phyloP scores from a whole-genome alignment of 2,329 filamentous ascomycete genomes.

The Septoria linicola region DNA sequence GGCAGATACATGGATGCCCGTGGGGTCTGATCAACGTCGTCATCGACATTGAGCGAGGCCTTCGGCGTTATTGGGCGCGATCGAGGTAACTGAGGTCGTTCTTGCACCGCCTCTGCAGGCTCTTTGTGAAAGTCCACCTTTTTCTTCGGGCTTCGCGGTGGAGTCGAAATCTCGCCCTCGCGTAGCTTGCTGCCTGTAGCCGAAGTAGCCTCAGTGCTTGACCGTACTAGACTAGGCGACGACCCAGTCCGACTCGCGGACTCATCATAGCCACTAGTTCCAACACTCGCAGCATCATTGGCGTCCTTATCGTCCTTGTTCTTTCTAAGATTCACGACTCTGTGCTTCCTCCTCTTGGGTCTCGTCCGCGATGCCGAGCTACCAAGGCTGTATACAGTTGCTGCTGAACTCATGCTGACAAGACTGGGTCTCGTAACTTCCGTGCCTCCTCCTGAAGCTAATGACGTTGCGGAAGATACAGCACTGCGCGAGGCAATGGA shows the following conservation, averaged over 20 bases:
- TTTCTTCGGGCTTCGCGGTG: constrained; percentile 48
- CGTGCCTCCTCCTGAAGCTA: constrained; percentile 65
- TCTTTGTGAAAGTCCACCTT: constrained; percentile 34
- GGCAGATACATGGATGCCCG: constrained; percentile 32
- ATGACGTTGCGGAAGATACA: constrained; percentile 49
- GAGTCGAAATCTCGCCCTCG: constrained; percentile 46
- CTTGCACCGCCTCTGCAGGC: not conserved
- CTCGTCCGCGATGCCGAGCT: constrained; percentile 60
- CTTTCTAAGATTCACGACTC: constrained; percentile 77
- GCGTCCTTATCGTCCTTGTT: constrained; percentile 51
- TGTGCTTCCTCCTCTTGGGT: constrained; percentile 75
- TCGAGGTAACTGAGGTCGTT: constrained; percentile 3
- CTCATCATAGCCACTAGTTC: constrained; percentile 44
- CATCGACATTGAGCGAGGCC: constrained; percentile 20
- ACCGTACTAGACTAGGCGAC: constrained; percentile 51
- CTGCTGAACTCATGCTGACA: constrained; percentile 59
- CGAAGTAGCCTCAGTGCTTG: constrained; percentile 56
- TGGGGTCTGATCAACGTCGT: constrained; percentile 42
- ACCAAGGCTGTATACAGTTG: constrained; percentile 54
- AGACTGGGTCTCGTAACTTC: constrained; percentile 68
- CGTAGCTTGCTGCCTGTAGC: constrained; percentile 24
- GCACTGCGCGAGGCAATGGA: constrained; percentile 58
- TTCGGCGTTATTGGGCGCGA: constrained; percentile 25
- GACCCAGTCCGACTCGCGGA: constrained; percentile 30
- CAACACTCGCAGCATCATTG: constrained; percentile 40